These are phyloP conservation scores for Naganishia vishniacii DNA, from an alignment of 768 basidiomycete species.

Conservation along the genomic window DNA sequence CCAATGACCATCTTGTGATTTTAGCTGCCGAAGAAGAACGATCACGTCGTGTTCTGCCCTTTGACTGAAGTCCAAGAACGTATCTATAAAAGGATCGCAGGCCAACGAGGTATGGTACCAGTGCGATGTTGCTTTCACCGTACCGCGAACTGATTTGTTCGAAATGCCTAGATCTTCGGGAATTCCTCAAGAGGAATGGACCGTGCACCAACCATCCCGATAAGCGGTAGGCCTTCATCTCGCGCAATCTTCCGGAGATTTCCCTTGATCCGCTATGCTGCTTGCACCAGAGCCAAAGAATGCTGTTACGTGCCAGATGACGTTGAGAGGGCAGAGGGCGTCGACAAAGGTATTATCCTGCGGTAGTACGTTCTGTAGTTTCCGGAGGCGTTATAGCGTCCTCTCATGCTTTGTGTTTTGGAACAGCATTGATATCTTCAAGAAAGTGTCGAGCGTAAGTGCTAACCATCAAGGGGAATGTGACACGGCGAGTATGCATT, in stretches of 20 bases:
- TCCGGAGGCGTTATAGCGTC: too few species aligned
- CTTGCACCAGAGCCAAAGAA: not conserved
- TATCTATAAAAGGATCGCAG: constrained; percentile 68
- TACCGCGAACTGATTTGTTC: constrained; percentile 8
- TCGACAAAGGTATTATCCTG: not conserved
- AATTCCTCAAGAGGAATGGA: constrained; percentile 45
- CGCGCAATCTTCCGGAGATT: not conserved
- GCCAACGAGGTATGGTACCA: not conserved
- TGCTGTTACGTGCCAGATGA: not conserved
- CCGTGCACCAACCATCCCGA: constrained; percentile 5
- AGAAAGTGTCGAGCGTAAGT: constrained; percentile 28
- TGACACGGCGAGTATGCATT: not conserved
- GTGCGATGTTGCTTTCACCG: not conserved
- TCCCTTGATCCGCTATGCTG: not conserved
- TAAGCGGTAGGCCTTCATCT: constrained; percentile 6
- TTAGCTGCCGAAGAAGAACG: constrained; percentile 84
- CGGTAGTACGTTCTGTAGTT: not conserved
- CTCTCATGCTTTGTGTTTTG: too few species aligned
- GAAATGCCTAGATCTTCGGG: constrained; percentile 56
- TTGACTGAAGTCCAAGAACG: constrained; percentile 64
- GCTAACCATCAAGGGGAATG: not conserved
- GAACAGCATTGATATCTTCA: constrained; percentile 56
- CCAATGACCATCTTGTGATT: too few species aligned
- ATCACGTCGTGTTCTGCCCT: constrained; percentile 91
- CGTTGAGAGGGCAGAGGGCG: not conserved